Evolutionary conservation across 768 basidiomycete genomes (phyloP), one percentile per base, ranked within the genome.

Genomic region (Suillus placidus): DNA sequence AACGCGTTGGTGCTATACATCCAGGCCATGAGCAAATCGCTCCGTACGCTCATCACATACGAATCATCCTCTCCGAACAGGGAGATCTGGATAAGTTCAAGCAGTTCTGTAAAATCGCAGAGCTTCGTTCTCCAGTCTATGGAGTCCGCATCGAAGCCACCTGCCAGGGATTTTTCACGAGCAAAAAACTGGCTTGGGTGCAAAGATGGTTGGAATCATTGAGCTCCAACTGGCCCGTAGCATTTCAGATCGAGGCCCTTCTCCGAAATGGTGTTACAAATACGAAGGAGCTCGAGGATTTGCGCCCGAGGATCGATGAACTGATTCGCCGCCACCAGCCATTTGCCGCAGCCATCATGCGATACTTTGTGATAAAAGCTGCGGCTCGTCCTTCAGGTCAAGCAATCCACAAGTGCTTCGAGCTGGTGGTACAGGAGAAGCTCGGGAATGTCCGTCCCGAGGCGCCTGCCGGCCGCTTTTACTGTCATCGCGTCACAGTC

Each of bases 221-320:
- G 55, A 80, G 83, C 16, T 12, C 61, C 38, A 68, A 71, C 30
- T 94, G 90, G 90, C 75, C 79, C 5, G 81, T 92, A 38, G 89
- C 88, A 0, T 95, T 93, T 72, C 93, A 95, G 74, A 77, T 93
- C 35, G 92, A 92, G 73, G 84, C 87, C 0, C 78, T 93, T 13
- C 73, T 94, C 6, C 85, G 80, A 30, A 91, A 89, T 66, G 84
- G 85, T 0, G 75, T 85, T 23, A 79, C 94, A 26, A 85, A 87
- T 65, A 87, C 91, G 0, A 76, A 76, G 9, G 89, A 92, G 40
- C 52, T 94, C 1, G 71, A 76, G 5, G 70, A 76, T 6, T 76
- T 92, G 45, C 74, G 81, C 20, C 79, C 80, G 2, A 73, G 71
- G 5, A 79, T 92, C 49, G 76, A 80, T 30, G 64, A 72, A 0